Percentiles rank a stretch among this genome's conserved stretches.
Evolutionary conservation across 2,329 filamentous ascomycete genomes (phyloP).

Genomic region (Paraphoma sp.): DNA sequence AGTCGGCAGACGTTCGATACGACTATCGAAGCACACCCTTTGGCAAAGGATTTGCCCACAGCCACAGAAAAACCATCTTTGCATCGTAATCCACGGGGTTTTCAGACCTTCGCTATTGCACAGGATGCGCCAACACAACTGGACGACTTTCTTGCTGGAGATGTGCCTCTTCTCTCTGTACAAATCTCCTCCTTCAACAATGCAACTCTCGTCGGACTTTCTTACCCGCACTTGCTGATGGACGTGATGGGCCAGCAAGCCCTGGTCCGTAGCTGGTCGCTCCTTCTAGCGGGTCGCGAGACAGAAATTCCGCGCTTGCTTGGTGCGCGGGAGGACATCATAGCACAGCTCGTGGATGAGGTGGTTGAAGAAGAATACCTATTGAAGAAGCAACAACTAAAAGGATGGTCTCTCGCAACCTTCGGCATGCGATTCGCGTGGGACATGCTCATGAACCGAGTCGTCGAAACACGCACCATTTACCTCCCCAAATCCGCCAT

Average conservation of each 20-base stretch:
- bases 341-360: constrained; percentile 21
- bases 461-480: constrained; percentile 45
- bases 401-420: constrained; percentile 14
- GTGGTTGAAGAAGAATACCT: constrained; percentile 16
- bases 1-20: constrained; percentile 44
- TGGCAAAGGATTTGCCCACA: constrained; percentile 49
- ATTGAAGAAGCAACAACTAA: constrained; percentile 17
- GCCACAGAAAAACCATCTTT: constrained; percentile 2
- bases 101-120: constrained; percentile 10
- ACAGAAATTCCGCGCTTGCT: constrained; percentile 45
- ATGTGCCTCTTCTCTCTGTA: constrained; percentile 56
- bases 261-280: constrained; percentile 56
- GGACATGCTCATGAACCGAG: constrained; percentile 12
- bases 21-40: constrained; percentile 52
- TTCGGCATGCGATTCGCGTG: constrained; percentile 16
- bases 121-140: constrained; percentile 15
- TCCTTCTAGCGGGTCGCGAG: constrained; percentile 53
- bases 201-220: constrained; percentile 57
- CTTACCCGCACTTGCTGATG: constrained; percentile 57
- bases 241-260: constrained; percentile 55
- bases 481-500: constrained; percentile 44
- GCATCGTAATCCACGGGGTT: constrained; percentile 6
- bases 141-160: constrained; percentile 27
- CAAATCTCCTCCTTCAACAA: constrained; percentile 59
- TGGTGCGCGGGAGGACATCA: constrained; percentile 43